Base-by-base conservation (phyloP, 345 rosid species). In the Hypericum perforatum region DNA sequence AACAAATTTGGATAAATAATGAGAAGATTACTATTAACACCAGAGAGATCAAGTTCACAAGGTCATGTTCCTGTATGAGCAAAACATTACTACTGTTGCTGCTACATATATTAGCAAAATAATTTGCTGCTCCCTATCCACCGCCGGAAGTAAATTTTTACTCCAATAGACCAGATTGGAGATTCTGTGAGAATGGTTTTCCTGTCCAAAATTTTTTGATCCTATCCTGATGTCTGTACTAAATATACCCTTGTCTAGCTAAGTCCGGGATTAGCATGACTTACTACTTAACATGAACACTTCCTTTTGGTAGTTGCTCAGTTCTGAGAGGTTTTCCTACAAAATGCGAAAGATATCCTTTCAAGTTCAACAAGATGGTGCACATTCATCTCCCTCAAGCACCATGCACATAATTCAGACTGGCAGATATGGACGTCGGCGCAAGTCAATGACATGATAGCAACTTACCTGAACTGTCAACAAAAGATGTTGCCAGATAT, bases 271-370 rank as follows among this genome's bases (percentile, higher is more conserved):
- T 38, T 12, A 41, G 58, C 13, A 22, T 11, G 14, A 13, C 54
- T 63, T 57, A 66, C 80, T 78, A 78, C 63, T 70, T 63, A 67
- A 72, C 78, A 14, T 68, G 80, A 63, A 78, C 78, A 53, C 74
- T 75, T 63, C 76, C 84, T 39, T 59, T 72, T 41, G 71, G 60
- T 52, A 66, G 78, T 62, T 73, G 78, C 66, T 60, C 37, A 41
- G 70, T 59, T 49, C 70, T 70, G 13, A 63, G 43, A 16, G 73
- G 39, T 63, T 75, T 52, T 42, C 76, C 80, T 75, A 58, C 70
- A 73, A 56, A 45, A 45, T 61, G 59, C 43, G 57, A 22, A 13
- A 61, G 59, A 61, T 14, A 44, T 42, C 45, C 32, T 22, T 22
- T 22, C 32, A 22, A 22, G 4, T 4, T 22, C 32, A 22, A 22